These are phyloP conservation scores for Thozetella sp. DNA, from an alignment of 495 filamentous ascomycete species.

Conservation along the genomic window DNA sequence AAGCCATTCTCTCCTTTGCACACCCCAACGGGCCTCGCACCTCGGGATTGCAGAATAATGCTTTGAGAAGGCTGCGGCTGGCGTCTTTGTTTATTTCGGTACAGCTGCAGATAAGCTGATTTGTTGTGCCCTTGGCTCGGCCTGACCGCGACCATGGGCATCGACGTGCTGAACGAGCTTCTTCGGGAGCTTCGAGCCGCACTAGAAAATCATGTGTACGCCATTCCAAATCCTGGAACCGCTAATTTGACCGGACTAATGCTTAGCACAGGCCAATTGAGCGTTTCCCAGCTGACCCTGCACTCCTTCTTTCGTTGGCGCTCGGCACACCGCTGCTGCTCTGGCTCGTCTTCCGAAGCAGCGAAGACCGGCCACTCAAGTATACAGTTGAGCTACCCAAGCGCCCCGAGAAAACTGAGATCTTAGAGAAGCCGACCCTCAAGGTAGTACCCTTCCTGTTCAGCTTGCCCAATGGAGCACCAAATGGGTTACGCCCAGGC, in stretches of 20 bases:
- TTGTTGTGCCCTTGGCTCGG: neutral
- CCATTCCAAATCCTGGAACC: neutral
- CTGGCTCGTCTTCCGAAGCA: neutral
- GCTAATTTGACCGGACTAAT: neutral
- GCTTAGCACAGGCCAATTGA: neutral
- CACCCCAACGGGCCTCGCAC: too few species aligned
- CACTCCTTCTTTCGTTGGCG: too few species aligned
- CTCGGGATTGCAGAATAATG: too few species aligned
- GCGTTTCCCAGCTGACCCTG: too few species aligned
- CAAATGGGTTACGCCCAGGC: too few species aligned
- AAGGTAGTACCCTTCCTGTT: too few species aligned
- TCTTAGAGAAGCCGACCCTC: slow-evolving; percentile 63
- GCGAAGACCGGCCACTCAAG: slow-evolving; percentile 21
- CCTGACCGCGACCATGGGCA: neutral
- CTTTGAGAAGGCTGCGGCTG: too few species aligned
- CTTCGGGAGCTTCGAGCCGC: neutral
- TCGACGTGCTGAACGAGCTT: neutral
- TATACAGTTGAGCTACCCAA: slow-evolving; percentile 41
- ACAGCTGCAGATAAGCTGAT: neutral
- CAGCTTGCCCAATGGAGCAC: too few species aligned
- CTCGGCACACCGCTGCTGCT: neutral
- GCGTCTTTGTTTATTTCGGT: too few species aligned
- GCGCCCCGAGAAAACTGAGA: slow-evolving; percentile 49
- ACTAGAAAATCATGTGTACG: neutral
- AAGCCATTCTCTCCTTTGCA: too few species aligned